phyloP scores from a whole-genome alignment of 768 basidiomycete species.

The Lactarius deliciosus region DNA sequence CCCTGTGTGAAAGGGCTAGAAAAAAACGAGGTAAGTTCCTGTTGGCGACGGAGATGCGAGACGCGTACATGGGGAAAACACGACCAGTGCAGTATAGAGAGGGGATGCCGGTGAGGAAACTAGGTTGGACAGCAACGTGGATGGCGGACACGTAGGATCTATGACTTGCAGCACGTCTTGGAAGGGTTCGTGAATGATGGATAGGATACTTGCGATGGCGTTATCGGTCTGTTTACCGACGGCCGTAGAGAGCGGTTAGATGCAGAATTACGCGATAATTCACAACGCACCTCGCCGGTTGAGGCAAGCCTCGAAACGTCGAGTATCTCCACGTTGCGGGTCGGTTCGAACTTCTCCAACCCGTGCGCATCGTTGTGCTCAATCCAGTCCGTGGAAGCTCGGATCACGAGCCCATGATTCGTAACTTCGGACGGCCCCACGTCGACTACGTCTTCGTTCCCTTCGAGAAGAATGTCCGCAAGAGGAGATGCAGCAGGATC shows the following conservation, averaged over 20 bases:
- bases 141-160: conserved; percentile 53
- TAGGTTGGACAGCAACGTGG: conserved; percentile 48
- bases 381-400: conserved; percentile 70
- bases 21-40: background rate
- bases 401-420: conserved; percentile 42
- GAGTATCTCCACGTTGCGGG: conserved; percentile 62
- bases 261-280: background rate
- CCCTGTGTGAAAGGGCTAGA: conserved; percentile 29
- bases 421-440: conserved; percentile 56
- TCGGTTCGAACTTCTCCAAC: conserved; percentile 63
- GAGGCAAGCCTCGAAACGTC: conserved; percentile 49
- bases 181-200: conserved; percentile 57
- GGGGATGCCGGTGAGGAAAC: conserved; percentile 59
- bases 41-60: background rate
- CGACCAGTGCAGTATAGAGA: conserved; percentile 58
- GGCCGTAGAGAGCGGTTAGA: conserved; percentile 1
- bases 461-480: conserved; percentile 52
- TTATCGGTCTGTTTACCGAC: conserved; percentile 25
- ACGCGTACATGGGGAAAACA: conserved; percentile 44
- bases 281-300: conserved; percentile 46
- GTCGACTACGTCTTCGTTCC: conserved; percentile 69
- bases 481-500: conserved; percentile 48
- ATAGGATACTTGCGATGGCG: conserved; percentile 37
- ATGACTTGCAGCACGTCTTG: conserved; percentile 52
- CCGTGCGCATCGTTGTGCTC: conserved; percentile 66